These are phyloP conservation scores for Apiospora pterosperma DNA, from an alignment of 2,329 filamentous ascomycete genomes.

Conservation along the genomic window DNA sequence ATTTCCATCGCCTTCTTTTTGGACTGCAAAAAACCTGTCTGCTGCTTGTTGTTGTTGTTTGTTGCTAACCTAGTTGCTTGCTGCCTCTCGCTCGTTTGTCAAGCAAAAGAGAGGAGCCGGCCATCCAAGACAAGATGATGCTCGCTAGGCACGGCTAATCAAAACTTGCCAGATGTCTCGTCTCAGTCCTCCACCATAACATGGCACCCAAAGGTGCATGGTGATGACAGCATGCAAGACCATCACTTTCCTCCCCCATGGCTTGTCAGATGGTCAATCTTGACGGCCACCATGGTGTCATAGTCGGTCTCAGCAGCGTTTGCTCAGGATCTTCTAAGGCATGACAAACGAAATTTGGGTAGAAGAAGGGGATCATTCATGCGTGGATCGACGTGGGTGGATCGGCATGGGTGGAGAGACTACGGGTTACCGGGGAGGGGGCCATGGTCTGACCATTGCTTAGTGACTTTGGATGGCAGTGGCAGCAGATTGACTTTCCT, in stretches of 20 bases:
- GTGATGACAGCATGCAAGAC: not conserved
- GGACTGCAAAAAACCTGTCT: not conserved
- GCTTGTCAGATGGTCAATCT: not conserved
- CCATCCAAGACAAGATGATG: not conserved
- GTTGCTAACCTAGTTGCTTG: too few species aligned
- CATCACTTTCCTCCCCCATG: not conserved
- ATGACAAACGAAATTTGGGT: conserved; percentile 3
- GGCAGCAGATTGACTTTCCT: not conserved
- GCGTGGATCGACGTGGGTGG: not conserved
- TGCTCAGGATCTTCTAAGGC: not conserved
- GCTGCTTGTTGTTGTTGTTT: too few species aligned
- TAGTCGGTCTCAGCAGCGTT: not conserved
- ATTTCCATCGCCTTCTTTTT: not conserved
- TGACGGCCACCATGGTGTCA: not conserved
- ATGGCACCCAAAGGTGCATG: not conserved
- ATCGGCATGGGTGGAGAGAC: not conserved
- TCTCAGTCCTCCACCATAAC: not conserved
- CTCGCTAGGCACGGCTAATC: not conserved
- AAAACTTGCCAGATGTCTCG: not conserved
- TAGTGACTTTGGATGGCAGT: not conserved
- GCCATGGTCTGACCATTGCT: not conserved
- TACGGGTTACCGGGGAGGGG: not conserved
- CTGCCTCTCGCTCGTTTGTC: not conserved
- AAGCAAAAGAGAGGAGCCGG: not conserved
- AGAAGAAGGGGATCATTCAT: conserved; percentile 4